Evolutionary conservation across 768 basidiomycete species (phyloP), one percentile per base, ranked within the genome.

Genomic region (Scleroderma citrinum): DNA sequence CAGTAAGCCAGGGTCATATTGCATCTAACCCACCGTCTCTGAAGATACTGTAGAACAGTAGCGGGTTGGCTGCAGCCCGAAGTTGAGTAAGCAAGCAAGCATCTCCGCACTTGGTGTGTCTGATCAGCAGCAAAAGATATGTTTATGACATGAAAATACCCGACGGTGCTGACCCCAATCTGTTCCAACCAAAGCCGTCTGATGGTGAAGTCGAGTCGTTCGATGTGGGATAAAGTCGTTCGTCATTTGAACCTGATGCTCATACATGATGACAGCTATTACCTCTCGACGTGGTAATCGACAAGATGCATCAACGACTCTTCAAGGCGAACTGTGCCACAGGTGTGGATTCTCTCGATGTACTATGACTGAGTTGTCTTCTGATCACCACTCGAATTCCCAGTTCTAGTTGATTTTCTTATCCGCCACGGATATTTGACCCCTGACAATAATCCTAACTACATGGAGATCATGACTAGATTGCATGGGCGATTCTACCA

Each of bases 191-290:
- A 7, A 74, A 74, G 45, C 91, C 93, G 0, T 72, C 80, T 19
- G 96, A 99, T 56, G 93, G 91, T 21, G 96, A 99, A 62, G 96
- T 96, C 2, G 93, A 96, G 62, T 84, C 78, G 1, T 99, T 99
- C 57, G 81, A 92, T 71, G 93, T 92, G 48, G 75, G 59, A 8
- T 12, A 3, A 40, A 36, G 43, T 44, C 5, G 26, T 48, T 7
- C 45, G 3, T 21, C 14, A 21, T 19, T 37, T 32, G 23, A n/a
- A 5, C 5, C 23, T n/a, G 19, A 14, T 47, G 24, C 16, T 17
- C 47, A 34, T 5, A 16, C 12, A 45, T 32, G 7, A 7, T 12
- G 24, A 39, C 49, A 94, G 90, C 72, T 95, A 20, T 70, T 92
- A 37, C 65, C 78, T 2, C 68, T 92, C 36, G 72, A 76, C 1